Evolutionary conservation across 371 early-diverging fungal species (phyloP).

Genomic region (Mycotypha africana): DNA sequence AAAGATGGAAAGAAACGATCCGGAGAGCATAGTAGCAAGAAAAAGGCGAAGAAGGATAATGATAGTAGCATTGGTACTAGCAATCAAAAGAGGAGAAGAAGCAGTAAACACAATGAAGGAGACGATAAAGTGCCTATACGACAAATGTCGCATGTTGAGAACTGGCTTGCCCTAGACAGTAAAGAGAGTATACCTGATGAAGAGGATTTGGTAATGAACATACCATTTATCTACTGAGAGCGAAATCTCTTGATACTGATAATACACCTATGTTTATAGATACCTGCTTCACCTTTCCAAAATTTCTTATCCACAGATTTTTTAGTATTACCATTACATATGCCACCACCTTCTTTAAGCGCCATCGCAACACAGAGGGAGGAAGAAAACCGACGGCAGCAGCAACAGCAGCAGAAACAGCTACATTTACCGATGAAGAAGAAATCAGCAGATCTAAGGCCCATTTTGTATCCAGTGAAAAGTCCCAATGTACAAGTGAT

Average conservation of each 20-base stretch:
- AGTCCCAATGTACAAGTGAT: too few species aligned
- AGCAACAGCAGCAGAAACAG: background rate
- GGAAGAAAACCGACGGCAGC: conserved; percentile 4
- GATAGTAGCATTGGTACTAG: too few species aligned
- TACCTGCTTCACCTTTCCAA: conserved; percentile 24
- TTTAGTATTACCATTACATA: conserved; percentile 43
- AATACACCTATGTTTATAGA: too few species aligned
- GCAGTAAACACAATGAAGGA: background rate
- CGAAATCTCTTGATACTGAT: too few species aligned
- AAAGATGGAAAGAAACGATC: background rate
- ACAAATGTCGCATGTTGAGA: conserved; percentile 45
- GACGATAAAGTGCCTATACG: too few species aligned
- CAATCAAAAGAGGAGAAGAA: background rate
- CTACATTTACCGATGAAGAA: too few species aligned
- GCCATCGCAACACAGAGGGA: conserved; percentile 10
- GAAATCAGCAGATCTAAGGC: too few species aligned
- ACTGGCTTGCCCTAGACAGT: conserved; percentile 46
- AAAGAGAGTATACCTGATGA: conserved; percentile 48
- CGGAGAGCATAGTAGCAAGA: too few species aligned
- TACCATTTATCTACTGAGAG: background rate
- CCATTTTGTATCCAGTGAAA: too few species aligned
- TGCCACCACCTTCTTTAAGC: conserved; percentile 47
- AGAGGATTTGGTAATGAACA: conserved; percentile 36
- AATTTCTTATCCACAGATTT: conserved; percentile 43
- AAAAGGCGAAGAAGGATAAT: too few species aligned